These are phyloP conservation scores for Lodderomyces parapsilosis DNA, from an alignment of 1,139 yeast species.

Conservation along the genomic window DNA sequence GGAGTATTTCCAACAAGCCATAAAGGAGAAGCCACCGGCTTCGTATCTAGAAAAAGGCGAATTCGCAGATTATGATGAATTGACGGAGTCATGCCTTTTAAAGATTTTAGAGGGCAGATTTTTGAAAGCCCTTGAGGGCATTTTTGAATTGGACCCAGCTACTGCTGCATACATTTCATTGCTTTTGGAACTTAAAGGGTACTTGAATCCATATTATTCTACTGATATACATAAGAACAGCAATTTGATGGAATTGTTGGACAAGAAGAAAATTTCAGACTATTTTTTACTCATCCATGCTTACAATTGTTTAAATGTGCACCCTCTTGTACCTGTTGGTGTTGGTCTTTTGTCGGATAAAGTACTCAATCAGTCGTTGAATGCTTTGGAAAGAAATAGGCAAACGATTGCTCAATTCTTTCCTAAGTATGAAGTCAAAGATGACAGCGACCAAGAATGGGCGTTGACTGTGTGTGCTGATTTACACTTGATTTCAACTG, in stretches of 20 bases:
- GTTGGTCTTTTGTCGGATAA: conserved; percentile 49
- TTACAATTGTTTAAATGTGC: conserved; percentile 49
- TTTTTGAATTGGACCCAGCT: conserved; percentile 63
- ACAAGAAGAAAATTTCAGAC: conserved; percentile 52
- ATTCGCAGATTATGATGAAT: conserved; percentile 27
- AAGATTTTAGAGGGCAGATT: conserved; percentile 59
- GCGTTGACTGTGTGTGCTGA: conserved; percentile 56
- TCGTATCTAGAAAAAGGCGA: conserved; percentile 5
- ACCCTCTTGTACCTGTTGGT: conserved; percentile 62
- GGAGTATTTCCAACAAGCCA: conserved; percentile 35
- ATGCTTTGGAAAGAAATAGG: conserved; percentile 27
- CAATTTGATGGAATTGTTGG: conserved; percentile 17
- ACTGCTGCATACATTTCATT: conserved; percentile 68
- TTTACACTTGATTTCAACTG: conserved; percentile 49
- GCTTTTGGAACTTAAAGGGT: conserved; percentile 63
- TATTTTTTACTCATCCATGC: conserved; percentile 63
- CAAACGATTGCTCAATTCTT: conserved; percentile 57
- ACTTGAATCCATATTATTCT: conserved; percentile 49
- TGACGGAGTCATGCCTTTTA: conserved; percentile 57
- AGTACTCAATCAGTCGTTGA: conserved; percentile 24
- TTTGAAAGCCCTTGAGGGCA: conserved; percentile 56
- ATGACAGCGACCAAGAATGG: conserved; percentile 83
- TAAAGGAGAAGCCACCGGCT: conserved; percentile 34
- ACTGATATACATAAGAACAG: conserved; percentile 4
- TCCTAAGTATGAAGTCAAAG: conserved; percentile 56